These are phyloP conservation scores for Brassica carinata DNA, from an alignment of 345 rosid genomes.

Conservation along the genomic window DNA sequence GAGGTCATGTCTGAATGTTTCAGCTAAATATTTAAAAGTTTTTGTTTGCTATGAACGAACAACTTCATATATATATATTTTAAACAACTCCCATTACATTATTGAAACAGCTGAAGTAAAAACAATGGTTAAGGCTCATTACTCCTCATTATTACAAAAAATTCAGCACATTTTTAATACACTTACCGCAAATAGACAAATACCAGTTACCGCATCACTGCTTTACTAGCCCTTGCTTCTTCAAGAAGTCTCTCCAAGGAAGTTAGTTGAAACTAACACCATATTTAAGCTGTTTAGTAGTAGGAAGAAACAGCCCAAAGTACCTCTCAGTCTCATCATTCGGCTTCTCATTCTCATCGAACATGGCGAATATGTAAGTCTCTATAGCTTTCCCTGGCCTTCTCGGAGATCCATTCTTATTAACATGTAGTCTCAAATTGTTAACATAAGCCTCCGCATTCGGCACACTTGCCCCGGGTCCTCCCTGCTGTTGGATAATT, in stretches of 20 bases:
- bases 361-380: conserved; percentile 53
- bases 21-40: neutral
- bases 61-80: neutral
- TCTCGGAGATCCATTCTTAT: conserved; percentile 43
- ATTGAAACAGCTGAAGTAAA: neutral
- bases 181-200: neutral
- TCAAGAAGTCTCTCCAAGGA: neutral
- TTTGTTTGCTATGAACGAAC: neutral
- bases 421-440: conserved; percentile 45
- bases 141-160: neutral
- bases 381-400: conserved; percentile 49
- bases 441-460: conserved; percentile 42
- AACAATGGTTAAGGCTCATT: neutral
- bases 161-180: neutral
- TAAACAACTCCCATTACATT: neutral
- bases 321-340: conserved; percentile 44
- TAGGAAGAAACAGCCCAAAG: conserved; percentile 55
- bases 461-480: neutral
- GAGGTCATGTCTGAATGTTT: neutral
- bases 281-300: conserved; percentile 50
- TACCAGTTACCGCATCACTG: neutral
- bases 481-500: conserved; percentile 10
- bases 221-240: neutral
- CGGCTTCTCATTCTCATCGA: conserved; percentile 58
- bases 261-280: conserved; percentile 43